These are phyloP conservation scores for Beauveria sp. DNA, from an alignment of 2,329 filamentous ascomycete genomes.

Conservation along the genomic window DNA sequence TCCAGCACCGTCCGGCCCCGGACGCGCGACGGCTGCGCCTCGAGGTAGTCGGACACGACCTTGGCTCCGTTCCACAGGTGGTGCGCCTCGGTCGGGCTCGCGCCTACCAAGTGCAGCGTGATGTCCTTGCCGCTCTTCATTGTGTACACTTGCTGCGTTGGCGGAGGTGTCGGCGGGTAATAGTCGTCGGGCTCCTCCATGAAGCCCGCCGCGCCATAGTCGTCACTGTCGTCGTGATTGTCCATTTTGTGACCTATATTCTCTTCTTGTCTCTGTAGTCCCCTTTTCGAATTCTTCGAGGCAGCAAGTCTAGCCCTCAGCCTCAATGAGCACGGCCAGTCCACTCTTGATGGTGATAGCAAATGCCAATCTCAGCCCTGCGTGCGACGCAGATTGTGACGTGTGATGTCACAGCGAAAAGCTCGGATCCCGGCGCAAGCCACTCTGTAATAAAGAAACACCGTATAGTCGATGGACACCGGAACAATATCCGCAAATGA, in stretches of 20 bases:
- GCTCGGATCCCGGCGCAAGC: neutral
- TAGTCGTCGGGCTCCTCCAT: constrained; percentile 78
- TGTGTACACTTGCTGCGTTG: constrained; percentile 65
- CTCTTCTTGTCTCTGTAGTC: no score
- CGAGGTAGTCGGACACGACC: constrained; percentile 70
- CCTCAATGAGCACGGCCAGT: neutral
- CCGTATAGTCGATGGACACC: no score
- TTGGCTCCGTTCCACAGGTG: constrained; percentile 86
- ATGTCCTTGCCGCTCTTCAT: constrained; percentile 59
- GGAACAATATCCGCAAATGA: no score
- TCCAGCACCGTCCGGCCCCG: constrained; percentile 67
- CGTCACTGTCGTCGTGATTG: constrained; percentile 21
- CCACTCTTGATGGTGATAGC: neutral
- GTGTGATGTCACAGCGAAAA: neutral
- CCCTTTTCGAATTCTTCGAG: neutral
- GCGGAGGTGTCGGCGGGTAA: constrained; percentile 68
- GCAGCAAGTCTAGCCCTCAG: neutral
- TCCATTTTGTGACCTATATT: neutral
- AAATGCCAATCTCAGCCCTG: neutral
- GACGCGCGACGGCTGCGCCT: constrained; percentile 59
- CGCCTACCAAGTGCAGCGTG: constrained; percentile 72
- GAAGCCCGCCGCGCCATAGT: constrained; percentile 40
- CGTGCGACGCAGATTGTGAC: neutral
- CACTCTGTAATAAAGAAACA: neutral
- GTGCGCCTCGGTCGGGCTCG: constrained; percentile 85